Evolutionary conservation across 2,329 filamentous ascomycete genomes (phyloP), one percentile per base, ranked within the genome.

Genomic region (Lecanosticta acicola): DNA sequence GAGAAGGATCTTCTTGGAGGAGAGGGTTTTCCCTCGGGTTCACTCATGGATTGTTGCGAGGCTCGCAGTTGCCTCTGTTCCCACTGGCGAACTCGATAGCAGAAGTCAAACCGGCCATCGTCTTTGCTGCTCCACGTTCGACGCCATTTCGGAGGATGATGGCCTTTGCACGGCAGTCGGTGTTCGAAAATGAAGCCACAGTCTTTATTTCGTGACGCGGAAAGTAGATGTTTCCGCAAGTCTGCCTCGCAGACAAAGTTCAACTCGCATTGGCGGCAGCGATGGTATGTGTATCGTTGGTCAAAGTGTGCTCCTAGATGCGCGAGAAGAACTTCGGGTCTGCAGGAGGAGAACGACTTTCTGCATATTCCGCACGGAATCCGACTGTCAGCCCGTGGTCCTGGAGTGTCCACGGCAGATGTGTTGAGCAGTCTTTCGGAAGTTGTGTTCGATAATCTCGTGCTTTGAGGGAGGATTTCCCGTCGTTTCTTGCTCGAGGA

Each of bases 121-220:
- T 46, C 39, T 32, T 24, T 38, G 24, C 21, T 29, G 21, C 9
- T 32, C 21, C 20, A 20, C 13, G 21, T 20, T 32, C 32, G 13
- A 9, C 20, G 10, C n/a, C 20, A 16, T 9, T 11, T 38, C 10
- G 53, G 54, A 1, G 51, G 52, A 41, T 58, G 55, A 45, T 58
- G 55, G 3, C 55, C 55, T 3, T 37, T 46, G 18, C 55, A 58
- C 2, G 45, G 41, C 10, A 42, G 29, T 9, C 16, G 34, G 36
- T 58, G 55, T 8, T 49, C 29, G 38, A 57, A 57, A 20, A 47
- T 44, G 37, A 49, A 55, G 20, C 54, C 55, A 43, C 55, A 58
- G 3, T 14, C 18, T 13, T 29, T 24, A 32, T 57, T 41, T 17
- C 40, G 34, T 3, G 20, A 24, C 7, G 45, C 51, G 19, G 40